Conservation (phyloP, 1,284 basidiomycete genomes). For the Takashimella koratensis region DNA sequence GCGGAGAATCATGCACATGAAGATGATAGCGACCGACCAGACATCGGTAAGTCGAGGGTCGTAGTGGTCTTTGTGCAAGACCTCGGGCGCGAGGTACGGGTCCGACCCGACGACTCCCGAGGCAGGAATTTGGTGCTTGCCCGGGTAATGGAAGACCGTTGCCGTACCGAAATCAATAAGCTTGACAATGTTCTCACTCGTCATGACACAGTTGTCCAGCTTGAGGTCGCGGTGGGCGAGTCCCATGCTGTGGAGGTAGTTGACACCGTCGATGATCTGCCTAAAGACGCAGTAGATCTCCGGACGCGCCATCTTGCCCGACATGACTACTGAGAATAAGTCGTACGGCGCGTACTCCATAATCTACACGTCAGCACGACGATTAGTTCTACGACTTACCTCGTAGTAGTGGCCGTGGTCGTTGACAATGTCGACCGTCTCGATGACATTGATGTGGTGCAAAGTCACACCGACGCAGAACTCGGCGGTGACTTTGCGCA, state of each 20-base stretch:
- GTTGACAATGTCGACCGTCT: constrained; percentile 96
- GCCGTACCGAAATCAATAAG: constrained; percentile 99
- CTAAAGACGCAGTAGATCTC: constrained; percentile 99
- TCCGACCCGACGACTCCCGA: constrained; percentile 95
- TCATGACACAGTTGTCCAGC: constrained; percentile 99
- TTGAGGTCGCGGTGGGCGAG: constrained; percentile 98
- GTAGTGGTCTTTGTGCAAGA: constrained; percentile 73
- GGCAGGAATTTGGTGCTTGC: constrained; percentile 73
- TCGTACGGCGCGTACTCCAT: constrained; percentile 99
- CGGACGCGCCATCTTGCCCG: constrained; percentile 94
- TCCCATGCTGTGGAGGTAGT: constrained; percentile 95
- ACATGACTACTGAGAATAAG: constrained; percentile 99
- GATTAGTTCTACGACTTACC: constrained; percentile 55
- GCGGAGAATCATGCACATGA: constrained; percentile 98
- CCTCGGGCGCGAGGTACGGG: constrained; percentile 97
- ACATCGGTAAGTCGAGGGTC: constrained; percentile 98
- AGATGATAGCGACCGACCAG: constrained; percentile 98
- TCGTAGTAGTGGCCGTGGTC: constrained; percentile 98
- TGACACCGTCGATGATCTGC: constrained; percentile 96
- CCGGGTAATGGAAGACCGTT: constrained; percentile 97
- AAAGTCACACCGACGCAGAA: constrained; percentile 96
- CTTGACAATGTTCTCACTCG: constrained; percentile 87
- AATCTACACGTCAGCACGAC: constrained; percentile 56
- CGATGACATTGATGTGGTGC: constrained; percentile 95
- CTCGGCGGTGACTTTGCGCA: constrained; percentile 98